Evolutionary conservation across 2,329 filamentous ascomycete genomes (phyloP).

Genomic region (Dendryphion nanum): DNA sequence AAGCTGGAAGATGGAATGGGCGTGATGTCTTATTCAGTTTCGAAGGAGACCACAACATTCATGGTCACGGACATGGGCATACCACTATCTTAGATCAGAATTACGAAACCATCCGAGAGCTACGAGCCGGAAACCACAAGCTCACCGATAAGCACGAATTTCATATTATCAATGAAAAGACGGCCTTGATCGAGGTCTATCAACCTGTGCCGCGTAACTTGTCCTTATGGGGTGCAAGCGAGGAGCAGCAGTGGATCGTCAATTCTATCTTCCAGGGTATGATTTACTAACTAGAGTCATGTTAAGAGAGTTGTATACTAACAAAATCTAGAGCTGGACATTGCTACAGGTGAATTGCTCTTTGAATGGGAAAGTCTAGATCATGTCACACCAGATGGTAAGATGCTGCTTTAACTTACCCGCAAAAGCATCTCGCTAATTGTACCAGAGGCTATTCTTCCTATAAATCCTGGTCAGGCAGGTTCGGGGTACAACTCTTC

Average conservation of each 20-base stretch:
- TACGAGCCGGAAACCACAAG: slow-evolving; percentile 52
- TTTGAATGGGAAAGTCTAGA: slow-evolving; percentile 42
- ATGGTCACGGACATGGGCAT: slow-evolving; percentile 57
- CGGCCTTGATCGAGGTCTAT: slow-evolving; percentile 55
- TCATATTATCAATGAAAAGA: slow-evolving; percentile 52
- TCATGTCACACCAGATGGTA: slow-evolving; percentile 23
- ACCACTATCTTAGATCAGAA: slow-evolving; percentile 50
- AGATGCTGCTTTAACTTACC: too few relatives aligned
- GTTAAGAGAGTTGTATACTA: background rate
- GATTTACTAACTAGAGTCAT: slow-evolving; percentile 1
- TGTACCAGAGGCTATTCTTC: slow-evolving; percentile 25
- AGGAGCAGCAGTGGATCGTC: slow-evolving; percentile 57
- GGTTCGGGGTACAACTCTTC: slow-evolving; percentile 27
- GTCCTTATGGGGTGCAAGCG: slow-evolving; percentile 44
- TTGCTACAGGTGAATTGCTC: slow-evolving; percentile 37
- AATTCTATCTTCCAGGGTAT: slow-evolving; percentile 55
- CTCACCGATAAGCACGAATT: slow-evolving; percentile 52
- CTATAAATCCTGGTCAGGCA: slow-evolving; percentile 16
- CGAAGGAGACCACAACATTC: slow-evolving; percentile 53
- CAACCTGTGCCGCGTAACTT: slow-evolving; percentile 46
- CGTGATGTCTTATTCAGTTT: slow-evolving; percentile 55
- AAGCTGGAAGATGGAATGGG: slow-evolving; percentile 50
- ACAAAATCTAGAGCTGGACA: slow-evolving; percentile 34
- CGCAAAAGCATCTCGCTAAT: background rate
- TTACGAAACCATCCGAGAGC: slow-evolving; percentile 55